These are phyloP conservation scores for Aspergillus japonicus DNA, from an alignment of 2,329 filamentous ascomycete genomes.

Conservation along the genomic window DNA sequence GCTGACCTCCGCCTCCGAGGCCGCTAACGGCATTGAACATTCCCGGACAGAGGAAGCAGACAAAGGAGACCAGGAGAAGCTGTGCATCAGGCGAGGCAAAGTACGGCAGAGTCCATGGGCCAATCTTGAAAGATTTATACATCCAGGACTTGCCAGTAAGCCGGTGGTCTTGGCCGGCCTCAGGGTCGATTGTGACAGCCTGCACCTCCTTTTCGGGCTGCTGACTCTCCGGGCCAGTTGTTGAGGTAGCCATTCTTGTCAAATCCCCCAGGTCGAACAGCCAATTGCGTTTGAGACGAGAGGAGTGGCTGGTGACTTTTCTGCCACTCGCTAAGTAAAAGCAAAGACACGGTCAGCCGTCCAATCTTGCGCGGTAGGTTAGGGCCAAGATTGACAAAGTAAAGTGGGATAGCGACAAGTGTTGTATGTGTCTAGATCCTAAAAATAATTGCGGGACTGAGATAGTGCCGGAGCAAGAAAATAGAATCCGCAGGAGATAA, in stretches of 20 bases:
- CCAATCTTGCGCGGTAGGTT: neutral
- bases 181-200: conserved; percentile 23
- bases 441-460: neutral
- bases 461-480: neutral
- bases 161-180: conserved; percentile 21
- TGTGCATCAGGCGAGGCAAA: conserved; percentile 74
- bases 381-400: neutral
- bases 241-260: conserved; percentile 12
- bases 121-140: conserved; percentile 62
- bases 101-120: conserved; percentile 57
- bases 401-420: neutral
- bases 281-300: neutral
- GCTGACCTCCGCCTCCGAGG: conserved; percentile 63
- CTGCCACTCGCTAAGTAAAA: neutral
- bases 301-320: neutral
- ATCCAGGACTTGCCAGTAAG: conserved; percentile 56
- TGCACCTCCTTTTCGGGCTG: conserved; percentile 18
- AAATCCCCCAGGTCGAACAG: neutral
- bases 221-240: conserved; percentile 9
- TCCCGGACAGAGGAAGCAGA: conserved; percentile 70
- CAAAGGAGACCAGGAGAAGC: conserved; percentile 67
- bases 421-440: neutral
- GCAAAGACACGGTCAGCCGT: neutral
- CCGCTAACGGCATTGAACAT: conserved; percentile 70
- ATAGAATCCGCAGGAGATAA: neutral